These are phyloP conservation scores for Saccharomycopsis fibuligera DNA, from an alignment of 805 yeast genomes.

Conservation along the genomic window DNA sequence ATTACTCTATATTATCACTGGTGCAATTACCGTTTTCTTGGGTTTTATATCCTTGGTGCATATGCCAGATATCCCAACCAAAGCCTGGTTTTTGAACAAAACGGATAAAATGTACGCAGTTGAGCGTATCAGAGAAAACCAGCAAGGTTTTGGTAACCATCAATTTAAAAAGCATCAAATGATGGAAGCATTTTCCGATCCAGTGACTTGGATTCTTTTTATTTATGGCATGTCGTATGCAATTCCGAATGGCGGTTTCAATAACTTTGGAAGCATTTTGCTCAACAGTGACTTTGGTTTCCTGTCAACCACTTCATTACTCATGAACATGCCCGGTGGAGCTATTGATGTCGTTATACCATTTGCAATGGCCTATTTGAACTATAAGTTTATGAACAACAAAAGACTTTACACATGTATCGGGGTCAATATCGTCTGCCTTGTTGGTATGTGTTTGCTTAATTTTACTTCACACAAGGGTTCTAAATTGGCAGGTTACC, in stretches of 20 bases:
- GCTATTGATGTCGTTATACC: conserved; percentile 35
- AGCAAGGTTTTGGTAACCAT: conserved; percentile 39
- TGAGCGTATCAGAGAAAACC: conserved; percentile 38
- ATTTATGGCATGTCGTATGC: conserved; percentile 28
- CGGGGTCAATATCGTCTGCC: conserved; percentile 9
- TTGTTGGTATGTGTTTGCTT: conserved; percentile 34
- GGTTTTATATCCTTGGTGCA: conserved; percentile 37
- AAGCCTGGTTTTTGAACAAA: conserved; percentile 34
- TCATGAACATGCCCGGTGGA: conserved; percentile 43
- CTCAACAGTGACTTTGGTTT: conserved; percentile 34
- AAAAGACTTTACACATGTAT: not conserved
- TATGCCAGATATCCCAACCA: conserved; percentile 42
- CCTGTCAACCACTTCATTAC: conserved; percentile 33
- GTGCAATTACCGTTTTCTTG: conserved; percentile 42
- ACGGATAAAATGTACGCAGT: conserved; percentile 37
- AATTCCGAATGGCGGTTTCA: conserved; percentile 40
- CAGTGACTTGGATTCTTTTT: conserved; percentile 35
- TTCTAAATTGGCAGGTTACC: conserved; percentile 31
- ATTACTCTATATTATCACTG: conserved; percentile 45
- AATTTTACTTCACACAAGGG: conserved; percentile 33
- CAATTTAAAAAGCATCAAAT: conserved; percentile 34
- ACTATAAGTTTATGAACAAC: not conserved
- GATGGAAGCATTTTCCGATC: conserved; percentile 35
- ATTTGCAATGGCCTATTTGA: conserved; percentile 22
- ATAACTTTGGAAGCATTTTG: conserved; percentile 38